Base-by-base conservation (phyloP, 169 alveolate genomes). In the Eimeria acervulina region DNA sequence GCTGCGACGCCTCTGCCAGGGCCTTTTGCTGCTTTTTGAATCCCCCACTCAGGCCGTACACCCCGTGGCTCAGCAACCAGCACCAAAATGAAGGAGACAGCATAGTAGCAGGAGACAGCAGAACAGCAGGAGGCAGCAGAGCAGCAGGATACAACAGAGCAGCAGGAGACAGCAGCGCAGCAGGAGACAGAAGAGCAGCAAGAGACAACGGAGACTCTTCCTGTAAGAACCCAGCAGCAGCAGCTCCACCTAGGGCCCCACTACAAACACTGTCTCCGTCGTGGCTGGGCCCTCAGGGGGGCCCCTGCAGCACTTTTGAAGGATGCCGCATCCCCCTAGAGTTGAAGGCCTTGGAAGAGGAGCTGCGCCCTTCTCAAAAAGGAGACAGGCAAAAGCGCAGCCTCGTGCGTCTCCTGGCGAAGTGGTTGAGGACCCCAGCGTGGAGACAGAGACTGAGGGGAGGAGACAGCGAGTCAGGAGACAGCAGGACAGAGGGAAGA, bases 21-120 rank as follows among this genome's bases (percentile, higher is more conserved):
- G 90, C 90, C 44, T 28, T 80, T n/a, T 80, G 90, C 70, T 80
- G 47, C 90, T 80, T 80, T 47, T 31, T 80, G 8, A 23, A 80
- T 33, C 90, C 63, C 21, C 33, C 4, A 5, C 68, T 80, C 40
- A 80, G 90, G 47, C 90, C 90, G 4, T 42, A 44, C 70, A n/a
- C 68, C n/a, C 90, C 90, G 72, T 80, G 90, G 90, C 68, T 80
- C n/a, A 74, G 17, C 36, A 10, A 38, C 1, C 40, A 66, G 40
- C 78, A 28, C 23, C 78, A n/a, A 66, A 31, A 8, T 6, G 42
- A 31, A 66, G 78, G 78, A 66, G 78, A 66, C 78, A 31, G 44
- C 42, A 66, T 21, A n/a, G 78, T 44, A 66, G 44, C 40, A 31
- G 78, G 44, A 61, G 72, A 55, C 13, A 55, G 66, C 66, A 55